These are phyloP conservation scores for Phialemoniopsis sp. DNA, from an alignment of 2,329 filamentous ascomycete species.

Conservation along the genomic window DNA sequence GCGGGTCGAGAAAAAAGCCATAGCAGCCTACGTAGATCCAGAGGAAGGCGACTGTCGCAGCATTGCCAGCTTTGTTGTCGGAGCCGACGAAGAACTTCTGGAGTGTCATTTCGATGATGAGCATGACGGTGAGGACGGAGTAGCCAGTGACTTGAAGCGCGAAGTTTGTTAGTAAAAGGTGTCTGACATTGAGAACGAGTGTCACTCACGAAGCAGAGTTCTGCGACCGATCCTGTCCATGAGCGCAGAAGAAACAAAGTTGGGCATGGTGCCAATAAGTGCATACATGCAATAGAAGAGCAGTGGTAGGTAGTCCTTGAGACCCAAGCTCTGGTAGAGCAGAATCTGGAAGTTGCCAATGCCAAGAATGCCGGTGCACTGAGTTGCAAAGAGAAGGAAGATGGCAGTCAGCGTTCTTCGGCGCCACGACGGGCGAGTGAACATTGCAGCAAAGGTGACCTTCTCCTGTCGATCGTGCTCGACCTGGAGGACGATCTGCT, in stretches of 20 bases:
- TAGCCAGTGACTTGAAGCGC: not conserved
- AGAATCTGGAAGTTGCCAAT: constrained; percentile 2
- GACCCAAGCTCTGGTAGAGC: constrained; percentile 1
- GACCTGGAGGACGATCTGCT: constrained; percentile 7
- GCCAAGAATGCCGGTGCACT: constrained; percentile 2
- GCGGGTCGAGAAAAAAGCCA: constrained; percentile 4
- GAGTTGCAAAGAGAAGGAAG: constrained; percentile 4
- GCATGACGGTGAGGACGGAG: not conserved
- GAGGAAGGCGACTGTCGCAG: constrained; percentile 3
- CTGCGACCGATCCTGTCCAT: not conserved
- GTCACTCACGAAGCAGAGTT: not conserved
- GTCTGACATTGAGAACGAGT: not conserved
- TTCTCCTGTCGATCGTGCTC: constrained; percentile 4
- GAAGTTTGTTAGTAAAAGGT: not conserved
- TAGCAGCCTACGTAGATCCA: constrained; percentile 5
- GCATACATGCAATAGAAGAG: constrained; percentile 2
- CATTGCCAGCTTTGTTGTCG: constrained; percentile 1
- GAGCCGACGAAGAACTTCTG: constrained; percentile 3
- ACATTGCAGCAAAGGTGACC: constrained; percentile 3
- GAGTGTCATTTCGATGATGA: constrained; percentile 2
- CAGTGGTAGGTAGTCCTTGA: not conserved
- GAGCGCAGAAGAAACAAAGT: not conserved
- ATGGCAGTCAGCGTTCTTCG: constrained; percentile 3
- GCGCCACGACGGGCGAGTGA: constrained; percentile 3
- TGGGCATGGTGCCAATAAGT: not conserved